phyloP scores from a whole-genome alignment of 2,329 filamentous ascomycete species.

The Alternaria panax region DNA sequence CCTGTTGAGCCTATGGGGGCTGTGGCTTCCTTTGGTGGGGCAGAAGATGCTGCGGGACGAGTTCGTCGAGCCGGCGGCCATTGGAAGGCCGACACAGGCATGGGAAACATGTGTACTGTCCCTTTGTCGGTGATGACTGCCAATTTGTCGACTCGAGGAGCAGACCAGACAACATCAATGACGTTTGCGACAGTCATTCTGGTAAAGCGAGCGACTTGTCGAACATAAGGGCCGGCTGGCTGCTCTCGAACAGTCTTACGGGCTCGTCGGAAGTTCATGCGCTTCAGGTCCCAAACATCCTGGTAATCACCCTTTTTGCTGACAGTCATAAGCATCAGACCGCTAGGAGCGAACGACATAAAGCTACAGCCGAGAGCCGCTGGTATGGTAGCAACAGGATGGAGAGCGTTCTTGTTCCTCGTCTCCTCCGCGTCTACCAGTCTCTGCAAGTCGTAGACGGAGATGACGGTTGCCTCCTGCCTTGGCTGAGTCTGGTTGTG shows the following conservation, averaged over 20 bases:
- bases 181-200: conserved; percentile 91
- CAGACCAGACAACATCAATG: conserved; percentile 87
- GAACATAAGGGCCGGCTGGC: conserved; percentile 62
- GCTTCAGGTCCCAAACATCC: conserved; percentile 80
- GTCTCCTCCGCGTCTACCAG: conserved; percentile 60
- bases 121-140: conserved; percentile 93
- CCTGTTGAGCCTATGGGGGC: conserved; percentile 42
- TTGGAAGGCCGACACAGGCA: conserved; percentile 81
- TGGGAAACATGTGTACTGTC: conserved; percentile 91
- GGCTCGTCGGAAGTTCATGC: conserved; percentile 56
- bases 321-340: conserved; percentile 76
- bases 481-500: conserved; percentile 61
- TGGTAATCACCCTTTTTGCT: conserved; percentile 86
- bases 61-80: conserved; percentile 76
- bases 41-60: conserved; percentile 35
- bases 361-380: conserved; percentile 80
- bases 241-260: conserved; percentile 43
- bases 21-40: conserved; percentile 43
- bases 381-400: conserved; percentile 74
- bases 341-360: conserved; percentile 77
- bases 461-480: conserved; percentile 74
- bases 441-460: conserved; percentile 73
- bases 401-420: conserved; percentile 58
- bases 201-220: conserved; percentile 86
- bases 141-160: conserved; percentile 79